Evolutionary conservation across 2,329 filamentous ascomycete genomes (phyloP), one percentile per base, ranked within the genome.

Genomic region (Diplocarpon mali): DNA sequence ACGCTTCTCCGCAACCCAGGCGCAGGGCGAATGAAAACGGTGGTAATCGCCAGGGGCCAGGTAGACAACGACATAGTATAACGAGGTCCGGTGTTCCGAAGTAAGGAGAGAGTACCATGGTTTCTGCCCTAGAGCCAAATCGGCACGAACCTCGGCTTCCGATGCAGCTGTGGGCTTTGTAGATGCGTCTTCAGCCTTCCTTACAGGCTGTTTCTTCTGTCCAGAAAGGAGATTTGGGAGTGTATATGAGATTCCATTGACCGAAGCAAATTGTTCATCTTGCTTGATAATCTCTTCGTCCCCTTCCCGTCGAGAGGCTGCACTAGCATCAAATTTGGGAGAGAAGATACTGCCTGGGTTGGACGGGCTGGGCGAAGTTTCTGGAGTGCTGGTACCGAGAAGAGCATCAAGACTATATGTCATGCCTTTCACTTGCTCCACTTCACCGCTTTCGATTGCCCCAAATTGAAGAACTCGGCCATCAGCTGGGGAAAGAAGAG

Each of bases 401-500:
- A 98, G 74, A 7, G 92, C 89, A 62, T 98, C 92, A 44, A 98
- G 76, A 54, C 83, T 94, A 66, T 98, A 98, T 1, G 92, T 98
- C 73, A 98, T 92, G 48, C 92, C 92, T 67, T 98, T 98, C 52
- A 98, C 90, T 67, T 98, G 92, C 64, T 98, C 92, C 35, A 98
- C 93, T 60, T 95, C 87, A 38, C 90, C 89, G 57, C 89, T 80
- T 58, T 93, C 83, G 46, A 98, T 95, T 56, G 80, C 80, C 10
- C 92, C 92, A 56, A 88, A 95, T 58, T 96, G 90, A 20, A 98
- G 75, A 37, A 98, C 75, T 52, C 84, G 83, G 38, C 92, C 92
- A 63, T 98, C 92, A 5, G 92, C 79, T 1, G 92, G 93, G 0
- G 87, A 92, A 7, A 96, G 69, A 5, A 98, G 68, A 9, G 87